phyloP scores from a whole-genome alignment of 306 rosid species.

The Potentilla sterilis region DNA sequence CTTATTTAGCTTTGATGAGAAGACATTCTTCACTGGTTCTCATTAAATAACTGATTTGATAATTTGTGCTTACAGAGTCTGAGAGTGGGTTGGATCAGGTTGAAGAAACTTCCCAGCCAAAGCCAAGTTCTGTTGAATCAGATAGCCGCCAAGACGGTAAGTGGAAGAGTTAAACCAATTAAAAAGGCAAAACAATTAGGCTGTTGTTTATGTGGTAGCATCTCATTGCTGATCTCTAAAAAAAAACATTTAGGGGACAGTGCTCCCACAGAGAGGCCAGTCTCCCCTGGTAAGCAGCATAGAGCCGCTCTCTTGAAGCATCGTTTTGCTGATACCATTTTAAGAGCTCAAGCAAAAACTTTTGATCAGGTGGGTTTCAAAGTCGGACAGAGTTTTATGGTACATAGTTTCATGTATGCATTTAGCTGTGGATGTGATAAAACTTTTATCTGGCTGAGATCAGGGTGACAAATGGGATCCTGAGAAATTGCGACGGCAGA shows the following conservation, averaged over 20 bases:
- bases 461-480: slow-evolving; percentile 86
- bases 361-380: slow-evolving; percentile 53
- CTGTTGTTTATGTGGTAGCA: slow-evolving; percentile 23
- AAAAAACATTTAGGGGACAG: slow-evolving; percentile 52
- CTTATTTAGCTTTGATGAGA: neutral
- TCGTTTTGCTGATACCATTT: slow-evolving; percentile 77
- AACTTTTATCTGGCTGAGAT: slow-evolving; percentile 32
- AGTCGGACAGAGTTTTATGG: slow-evolving; percentile 17
- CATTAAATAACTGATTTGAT: neutral
- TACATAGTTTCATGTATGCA: slow-evolving; percentile 5
- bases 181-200: slow-evolving; percentile 10
- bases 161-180: slow-evolving; percentile 19
- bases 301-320: slow-evolving; percentile 68
- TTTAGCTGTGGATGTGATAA: slow-evolving; percentile 21
- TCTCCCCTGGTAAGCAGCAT: slow-evolving; percentile 64
- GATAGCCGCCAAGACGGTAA: slow-evolving; percentile 71
- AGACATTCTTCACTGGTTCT: neutral
- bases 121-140: slow-evolving; percentile 58
- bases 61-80: slow-evolving; percentile 42
- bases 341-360: slow-evolving; percentile 82
- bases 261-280: slow-evolving; percentile 60
- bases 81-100: slow-evolving; percentile 68
- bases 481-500: slow-evolving; percentile 64
- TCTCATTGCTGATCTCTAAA: slow-evolving; percentile 24
- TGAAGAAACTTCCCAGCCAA: slow-evolving; percentile 58